Base-by-base conservation (phyloP, 345 rosid genomes). In the Boechera divaricarpa region DNA sequence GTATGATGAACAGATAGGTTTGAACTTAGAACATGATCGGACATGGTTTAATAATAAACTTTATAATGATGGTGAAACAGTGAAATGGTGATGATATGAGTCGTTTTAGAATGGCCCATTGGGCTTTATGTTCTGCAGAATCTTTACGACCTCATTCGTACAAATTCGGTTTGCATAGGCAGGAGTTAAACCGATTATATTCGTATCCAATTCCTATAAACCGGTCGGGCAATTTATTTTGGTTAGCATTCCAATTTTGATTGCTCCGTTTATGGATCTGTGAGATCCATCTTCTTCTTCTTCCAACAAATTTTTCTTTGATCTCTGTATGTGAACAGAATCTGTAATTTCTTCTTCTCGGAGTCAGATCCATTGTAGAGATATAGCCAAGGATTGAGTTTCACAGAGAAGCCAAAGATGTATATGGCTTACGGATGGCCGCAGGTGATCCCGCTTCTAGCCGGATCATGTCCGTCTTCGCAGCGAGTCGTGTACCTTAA, bases 351-450 rank as follows among this genome's bases (percentile, higher is more conserved):
- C 57, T 31, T 58, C 68, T 77, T 24, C 29, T 48, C 44, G 44
- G 58, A 81, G 61, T 73, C 41, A 67, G 85, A 83, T 84, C 83
- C 77, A 65, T 72, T 47, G 42, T 36, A 56, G 29, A 59, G 66
- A 39, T 32, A 33, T 11, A 12, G 68, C 36, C 11, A 31, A 39
- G 54, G n/a, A 57, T 28, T 3, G 31, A 47, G 59, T 33, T 47
- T 67, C 42, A 42, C 10, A 21, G 76, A 73, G 51, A 44, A 69
- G 63, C 48, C n/a, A 66, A 57, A 87, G 80, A 95, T 95, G 99
- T 95, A 92, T 77, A 91, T 91, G 98, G 91, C 96, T 35, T 95
- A 92, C 49, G 99, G 99, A 75, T 95, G 93, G 95, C 99, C 98
- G 58, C 99, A 95, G 86, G 97, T 95, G 83, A 91, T 95, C 63